A percentile compares a stretch with the other conserved stretches of the same genome.
phyloP scores from a whole-genome alignment of 2,329 filamentous ascomycete genomes.

The Xylaria sp. region DNA sequence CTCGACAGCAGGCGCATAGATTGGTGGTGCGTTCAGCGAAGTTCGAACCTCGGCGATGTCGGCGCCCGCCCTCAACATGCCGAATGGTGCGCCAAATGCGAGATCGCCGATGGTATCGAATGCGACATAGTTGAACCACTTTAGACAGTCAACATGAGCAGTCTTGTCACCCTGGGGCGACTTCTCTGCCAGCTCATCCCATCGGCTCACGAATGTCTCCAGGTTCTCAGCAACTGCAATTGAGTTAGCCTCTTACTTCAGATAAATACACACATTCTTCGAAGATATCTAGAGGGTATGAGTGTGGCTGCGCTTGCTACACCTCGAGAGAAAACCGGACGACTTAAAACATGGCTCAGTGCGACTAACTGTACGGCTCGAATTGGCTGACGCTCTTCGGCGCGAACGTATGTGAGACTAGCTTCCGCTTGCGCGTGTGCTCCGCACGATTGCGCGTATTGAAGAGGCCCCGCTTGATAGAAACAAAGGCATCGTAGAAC shows the following conservation, averaged over 20 bases:
- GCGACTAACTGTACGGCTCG: constrained; percentile 75
- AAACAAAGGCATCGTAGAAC: constrained; percentile 93
- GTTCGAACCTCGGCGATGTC: constrained; percentile 79
- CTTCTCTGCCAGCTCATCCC: constrained; percentile 69
- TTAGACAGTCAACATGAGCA: constrained; percentile 75
- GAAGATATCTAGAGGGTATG: background rate
- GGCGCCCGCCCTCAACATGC: constrained; percentile 80
- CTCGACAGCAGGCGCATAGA: constrained; percentile 82
- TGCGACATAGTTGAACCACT: constrained; percentile 81
- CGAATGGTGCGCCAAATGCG: constrained; percentile 81
- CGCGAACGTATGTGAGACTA: constrained; percentile 86
- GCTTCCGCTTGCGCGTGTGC: constrained; percentile 89
- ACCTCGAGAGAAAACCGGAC: background rate
- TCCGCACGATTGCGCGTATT: constrained; percentile 85
- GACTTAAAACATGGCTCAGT: background rate
- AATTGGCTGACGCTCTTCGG: constrained; percentile 84
- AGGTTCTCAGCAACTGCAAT: constrained; percentile 74
- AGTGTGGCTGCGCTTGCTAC: background rate
- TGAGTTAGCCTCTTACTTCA: constrained; percentile 4
- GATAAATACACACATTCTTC: background rate
- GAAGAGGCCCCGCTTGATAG: constrained; percentile 85
- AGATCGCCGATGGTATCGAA: constrained; percentile 65
- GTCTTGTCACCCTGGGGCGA: constrained; percentile 59
- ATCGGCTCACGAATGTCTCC: constrained; percentile 75
- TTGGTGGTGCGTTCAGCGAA: constrained; percentile 68